Conservation (phyloP, 2,329 filamentous ascomycete species). For the Botryosphaeria dothidea region DNA sequence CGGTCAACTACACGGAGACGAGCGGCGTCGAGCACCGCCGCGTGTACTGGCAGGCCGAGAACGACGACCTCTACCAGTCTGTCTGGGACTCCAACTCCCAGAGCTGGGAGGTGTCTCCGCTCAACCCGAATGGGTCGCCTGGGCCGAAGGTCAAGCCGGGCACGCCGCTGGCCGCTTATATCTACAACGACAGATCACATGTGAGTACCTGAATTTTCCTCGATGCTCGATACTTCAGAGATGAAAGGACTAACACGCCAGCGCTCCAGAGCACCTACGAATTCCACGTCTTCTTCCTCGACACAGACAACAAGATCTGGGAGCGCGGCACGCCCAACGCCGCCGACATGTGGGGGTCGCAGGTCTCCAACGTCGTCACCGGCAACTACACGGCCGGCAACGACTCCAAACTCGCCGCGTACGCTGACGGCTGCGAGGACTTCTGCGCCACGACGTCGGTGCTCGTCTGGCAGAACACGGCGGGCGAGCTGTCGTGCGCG, state of each 20-base stretch:
- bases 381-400: neutral
- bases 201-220: neutral
- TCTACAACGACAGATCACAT: neutral
- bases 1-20: neutral
- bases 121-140: neutral
- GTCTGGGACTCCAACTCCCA: neutral
- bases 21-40: neutral
- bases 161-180: neutral
- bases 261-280: neutral
- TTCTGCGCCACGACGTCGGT: neutral
- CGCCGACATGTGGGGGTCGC: neutral
- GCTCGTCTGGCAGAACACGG: neutral
- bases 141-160: neutral
- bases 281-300: neutral
- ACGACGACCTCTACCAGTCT: neutral
- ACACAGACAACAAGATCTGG: neutral
- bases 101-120: neutral
- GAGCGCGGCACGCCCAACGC: neutral
- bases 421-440: neutral
- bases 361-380: neutral
- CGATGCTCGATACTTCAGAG: neutral
- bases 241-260: too few species aligned
- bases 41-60: neutral
- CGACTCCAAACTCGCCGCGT: neutral
- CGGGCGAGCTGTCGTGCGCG: neutral